Conservation (phyloP, 345 rosid genomes). For the Gossypium arboreum region DNA sequence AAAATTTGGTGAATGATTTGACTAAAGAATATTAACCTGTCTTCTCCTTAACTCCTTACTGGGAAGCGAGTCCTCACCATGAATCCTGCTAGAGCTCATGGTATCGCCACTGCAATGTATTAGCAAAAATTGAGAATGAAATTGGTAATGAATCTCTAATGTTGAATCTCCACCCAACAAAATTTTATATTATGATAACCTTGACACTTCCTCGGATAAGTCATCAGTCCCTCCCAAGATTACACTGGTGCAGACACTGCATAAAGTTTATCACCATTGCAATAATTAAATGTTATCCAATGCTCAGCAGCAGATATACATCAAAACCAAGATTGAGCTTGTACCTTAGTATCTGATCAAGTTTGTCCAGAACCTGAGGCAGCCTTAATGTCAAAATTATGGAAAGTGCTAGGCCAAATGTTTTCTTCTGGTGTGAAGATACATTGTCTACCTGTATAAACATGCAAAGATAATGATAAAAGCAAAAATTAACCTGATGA, state of each 20-base stretch:
- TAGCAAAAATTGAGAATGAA: background rate
- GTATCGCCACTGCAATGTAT: constrained; percentile 55
- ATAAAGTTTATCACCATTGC: constrained; percentile 16
- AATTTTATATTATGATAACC: constrained; percentile 36
- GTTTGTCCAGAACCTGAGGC: constrained; percentile 92
- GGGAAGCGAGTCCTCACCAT: constrained; percentile 57
- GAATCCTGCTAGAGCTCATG: constrained; percentile 57
- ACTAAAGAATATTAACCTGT: constrained; percentile 48
- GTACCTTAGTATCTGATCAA: constrained; percentile 89
- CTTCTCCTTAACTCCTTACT: constrained; percentile 76
- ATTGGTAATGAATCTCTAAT: background rate
- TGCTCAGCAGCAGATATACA: background rate
- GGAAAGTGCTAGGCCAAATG: constrained; percentile 80
- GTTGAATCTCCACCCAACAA: background rate
- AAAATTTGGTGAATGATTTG: background rate
- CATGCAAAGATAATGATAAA: constrained; percentile 10
- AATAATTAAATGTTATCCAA: background rate
- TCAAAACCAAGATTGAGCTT: constrained; percentile 8
- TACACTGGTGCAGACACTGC: constrained; percentile 81
- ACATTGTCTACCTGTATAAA: constrained; percentile 71
- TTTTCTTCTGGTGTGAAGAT: constrained; percentile 65
- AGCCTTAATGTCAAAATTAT: constrained; percentile 76
- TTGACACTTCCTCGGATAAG: constrained; percentile 67
- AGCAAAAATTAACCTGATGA: constrained; percentile 16
- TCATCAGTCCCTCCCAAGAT: constrained; percentile 76